Percentiles rank a stretch among this genome's conserved stretches.
phyloP scores from a whole-genome alignment of 139 green algal genomes.

The Tetraselmis chui region DNA sequence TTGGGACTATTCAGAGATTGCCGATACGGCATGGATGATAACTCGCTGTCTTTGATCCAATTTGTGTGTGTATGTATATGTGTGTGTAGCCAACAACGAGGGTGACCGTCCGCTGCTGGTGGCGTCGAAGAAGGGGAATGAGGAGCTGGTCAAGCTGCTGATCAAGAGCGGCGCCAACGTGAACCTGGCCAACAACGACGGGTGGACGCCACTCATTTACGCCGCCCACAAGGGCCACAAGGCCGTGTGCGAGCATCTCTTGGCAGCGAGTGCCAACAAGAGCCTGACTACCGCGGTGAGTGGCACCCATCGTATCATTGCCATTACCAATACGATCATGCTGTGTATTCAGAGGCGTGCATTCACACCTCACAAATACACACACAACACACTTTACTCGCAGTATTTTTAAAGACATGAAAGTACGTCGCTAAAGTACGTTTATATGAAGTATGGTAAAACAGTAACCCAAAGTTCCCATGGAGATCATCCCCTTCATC shows the following conservation, averaged over 20 bases:
- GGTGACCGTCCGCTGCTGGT: neutral
- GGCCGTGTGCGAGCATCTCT: neutral
- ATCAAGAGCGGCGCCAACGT: conserved; percentile 9
- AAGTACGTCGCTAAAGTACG: no score
- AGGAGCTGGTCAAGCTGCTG: neutral
- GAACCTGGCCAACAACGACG: conserved; percentile 8
- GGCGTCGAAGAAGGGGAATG: neutral
- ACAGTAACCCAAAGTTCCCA: no score
- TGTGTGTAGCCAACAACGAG: conserved; percentile 2
- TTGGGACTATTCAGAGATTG: no score
- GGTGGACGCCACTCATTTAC: neutral
- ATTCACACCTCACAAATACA: no score
- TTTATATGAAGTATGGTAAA: no score
- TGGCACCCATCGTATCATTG: no score
- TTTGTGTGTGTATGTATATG: neutral
- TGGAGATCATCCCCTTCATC: no score
- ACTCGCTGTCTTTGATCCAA: no score
- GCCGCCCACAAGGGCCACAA: conserved; percentile 3
- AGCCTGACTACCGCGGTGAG: neutral
- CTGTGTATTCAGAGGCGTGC: neutral
- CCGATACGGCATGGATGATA: no score
- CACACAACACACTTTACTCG: no score
- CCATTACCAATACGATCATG: no score
- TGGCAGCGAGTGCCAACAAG: neutral
- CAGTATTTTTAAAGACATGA: no score